Evolutionary conservation across 495 filamentous ascomycete genomes (phyloP), one percentile per base, ranked within the genome.

Genomic region (Cairneyella variabilis): DNA sequence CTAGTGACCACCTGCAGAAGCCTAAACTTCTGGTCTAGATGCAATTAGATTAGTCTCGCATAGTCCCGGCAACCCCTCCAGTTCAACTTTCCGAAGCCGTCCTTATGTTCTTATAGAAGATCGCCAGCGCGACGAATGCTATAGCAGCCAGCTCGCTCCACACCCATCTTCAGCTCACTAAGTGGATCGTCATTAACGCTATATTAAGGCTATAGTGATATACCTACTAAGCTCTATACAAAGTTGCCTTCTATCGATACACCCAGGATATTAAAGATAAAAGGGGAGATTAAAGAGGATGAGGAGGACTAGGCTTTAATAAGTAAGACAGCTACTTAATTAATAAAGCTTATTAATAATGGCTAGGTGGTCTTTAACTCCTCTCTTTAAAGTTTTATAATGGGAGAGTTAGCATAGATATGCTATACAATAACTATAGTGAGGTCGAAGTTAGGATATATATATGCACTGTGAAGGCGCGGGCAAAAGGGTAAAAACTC

Each of bases 231-330:
- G 44, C 44, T 48, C 44, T 26, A 26, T 18, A 26, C 26, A 18
- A 48, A 48, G 44, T 48, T 48, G 26, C 44, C 44, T 32, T 48
- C 44, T 32, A 27, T 32, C 44, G 44, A 22, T 48, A 26, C 44
- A 32, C 12, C n/a, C 11, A 48, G 18, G 21, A 48, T 48, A 48
- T 28, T 28, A 48, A 32, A 48, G 44, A 32, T 30, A 18, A 48
- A n/a, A 18, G 25, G 44, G 32, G 44, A 44, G 41, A 44, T 21
- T 21, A 21, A 21, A 21, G 20, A 23, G 44, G 16, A 48, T 48
- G 44, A 32, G 25, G 26, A 48, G 26, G 44, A 48, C 44, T 48
- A 27, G 23, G 41, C 26, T 32, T 48, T 48, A 26, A 48, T 26
- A 18, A 26, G 32, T 48, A 32, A 48, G 44, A 32, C 44, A 48